phyloP scores from a whole-genome alignment of 805 yeast species.

The Ogataea pignaliae region DNA sequence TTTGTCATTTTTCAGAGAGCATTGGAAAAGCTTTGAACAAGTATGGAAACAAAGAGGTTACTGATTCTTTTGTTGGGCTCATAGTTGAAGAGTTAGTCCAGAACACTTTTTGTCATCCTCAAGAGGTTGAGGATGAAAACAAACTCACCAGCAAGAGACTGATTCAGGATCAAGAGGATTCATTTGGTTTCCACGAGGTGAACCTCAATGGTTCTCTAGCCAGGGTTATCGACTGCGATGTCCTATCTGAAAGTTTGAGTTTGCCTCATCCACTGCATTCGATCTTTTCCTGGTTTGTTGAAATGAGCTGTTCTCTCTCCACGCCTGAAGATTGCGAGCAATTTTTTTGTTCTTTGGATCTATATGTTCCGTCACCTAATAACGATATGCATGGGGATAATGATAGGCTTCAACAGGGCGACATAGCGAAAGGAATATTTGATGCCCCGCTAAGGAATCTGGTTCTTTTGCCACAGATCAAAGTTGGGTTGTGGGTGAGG shows the following conservation, averaged over 20 bases:
- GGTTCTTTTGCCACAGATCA: conserved; percentile 77
- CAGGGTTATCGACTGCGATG: conserved; percentile 36
- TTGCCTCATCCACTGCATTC: conserved; percentile 80
- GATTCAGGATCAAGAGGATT: conserved; percentile 23
- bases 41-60: conserved; percentile 5
- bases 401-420: conserved; percentile 5
- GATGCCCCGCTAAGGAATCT: conserved; percentile 77
- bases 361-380: conserved; percentile 1
- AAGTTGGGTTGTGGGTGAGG: conserved; percentile 90
- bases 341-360: conserved; percentile 9
- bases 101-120: conserved; percentile 11
- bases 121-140: conserved; percentile 2
- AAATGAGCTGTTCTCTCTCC: conserved; percentile 35
- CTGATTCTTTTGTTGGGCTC: conserved; percentile 6
- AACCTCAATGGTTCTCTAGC: conserved; percentile 18
- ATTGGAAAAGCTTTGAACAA: conserved; percentile 43
- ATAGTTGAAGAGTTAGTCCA: conserved; percentile 10
- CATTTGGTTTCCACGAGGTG: conserved; percentile 15
- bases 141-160: conserved; percentile 4
- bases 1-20: conserved; percentile 56
- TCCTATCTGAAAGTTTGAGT: conserved; percentile 49
- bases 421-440: conserved; percentile 35
- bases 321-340: conserved; percentile 4
- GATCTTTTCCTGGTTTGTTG: conserved; percentile 65
- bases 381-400: conserved; percentile 1